Evolutionary conservation across 169 alveolate species (phyloP), one percentile per base, ranked within the genome.

Genomic region (Babesia bigemina): DNA sequence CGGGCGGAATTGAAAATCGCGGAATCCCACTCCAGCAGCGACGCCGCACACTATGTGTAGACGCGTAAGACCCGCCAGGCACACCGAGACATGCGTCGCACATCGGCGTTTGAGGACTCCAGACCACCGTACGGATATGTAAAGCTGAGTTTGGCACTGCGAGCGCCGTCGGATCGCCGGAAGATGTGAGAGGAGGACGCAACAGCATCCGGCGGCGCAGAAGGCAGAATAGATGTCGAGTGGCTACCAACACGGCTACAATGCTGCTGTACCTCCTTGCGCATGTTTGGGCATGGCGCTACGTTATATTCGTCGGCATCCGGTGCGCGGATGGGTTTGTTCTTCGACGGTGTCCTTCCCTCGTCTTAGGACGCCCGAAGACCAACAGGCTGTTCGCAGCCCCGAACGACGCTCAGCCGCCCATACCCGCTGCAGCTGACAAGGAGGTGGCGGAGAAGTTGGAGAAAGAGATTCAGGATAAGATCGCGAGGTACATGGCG

Each of bases 381-480:
- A 6, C 28, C 1, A 13, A 45, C 7, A 16, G 33, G 57, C 57
- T 17, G 13, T 28, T 62, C 11, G 4, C 71, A 2, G 0, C 53
- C 19, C 44, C 53, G 58, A 12, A 55, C 6, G 76, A 55, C 13
- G 33, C 1, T 3, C 45, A 52, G 22, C 17, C n/a, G 36, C 26
- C 33, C 12, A 42, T 29, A 10, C 49, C 24, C 2, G 36, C 8
- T 1, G 22, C 12, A 21, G 48, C 22, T 11, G 78, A 69, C 55
- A 49, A 63, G 24, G 88, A 81, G 42, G 57, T 81, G 8, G 79
- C 48, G 12, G 65, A 72, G 22, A 22, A 42, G 36, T 24, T 74
- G 28, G 66, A 56, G 28, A 59, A 83, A 65, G 67, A 76, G 6
- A 57, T 56, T 21, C 48, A 11, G 65, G 79, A 75, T 39, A 69